Evolutionary conservation across 176 grass and related monocot species (phyloP).

Genomic region (Canna indica): DNA sequence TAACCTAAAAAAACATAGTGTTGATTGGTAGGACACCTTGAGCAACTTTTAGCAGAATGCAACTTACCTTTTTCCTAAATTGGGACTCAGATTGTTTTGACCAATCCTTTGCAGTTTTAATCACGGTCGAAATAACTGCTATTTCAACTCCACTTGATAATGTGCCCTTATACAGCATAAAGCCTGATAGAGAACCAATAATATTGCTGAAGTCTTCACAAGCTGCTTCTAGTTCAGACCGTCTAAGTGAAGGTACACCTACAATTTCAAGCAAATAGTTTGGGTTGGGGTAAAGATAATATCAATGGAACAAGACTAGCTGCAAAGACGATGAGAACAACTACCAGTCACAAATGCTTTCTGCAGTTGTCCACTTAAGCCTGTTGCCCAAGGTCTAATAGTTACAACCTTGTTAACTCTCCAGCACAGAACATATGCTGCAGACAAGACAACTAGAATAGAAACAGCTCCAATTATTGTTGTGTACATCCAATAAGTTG

Average conservation of each 20-base stretch:
- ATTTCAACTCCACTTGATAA: constrained; percentile 91
- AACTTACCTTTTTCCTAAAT: constrained; percentile 69
- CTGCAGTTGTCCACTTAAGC: constrained; percentile 83
- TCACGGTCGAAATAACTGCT: constrained; percentile 36
- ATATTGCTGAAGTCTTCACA: constrained; percentile 92
- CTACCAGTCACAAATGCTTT: constrained; percentile 87
- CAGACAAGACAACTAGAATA: constrained; percentile 34
- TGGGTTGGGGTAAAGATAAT: constrained; percentile 8
- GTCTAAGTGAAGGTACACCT: constrained; percentile 71
- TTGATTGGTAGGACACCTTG: too few species aligned
- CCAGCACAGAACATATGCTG: constrained; percentile 34
- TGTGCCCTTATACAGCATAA: constrained; percentile 78
- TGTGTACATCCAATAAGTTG: constrained; percentile 17
- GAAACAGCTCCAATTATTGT: constrained; percentile 26
- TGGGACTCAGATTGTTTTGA: constrained; percentile 63
- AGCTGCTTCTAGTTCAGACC: constrained; percentile 62
- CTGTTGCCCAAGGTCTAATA: constrained; percentile 78
- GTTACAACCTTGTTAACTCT: constrained; percentile 46
- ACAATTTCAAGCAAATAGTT: constrained; percentile 18
- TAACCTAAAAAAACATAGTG: constrained; percentile 41
- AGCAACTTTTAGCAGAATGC: constrained; percentile 1
- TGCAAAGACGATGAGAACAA: constrained; percentile 9
- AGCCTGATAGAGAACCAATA: constrained; percentile 49
- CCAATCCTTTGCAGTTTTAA: constrained; percentile 54
- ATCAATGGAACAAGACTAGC: not conserved